Base-by-base conservation (phyloP, 306 rosid species). In the Glycyrrhiza uralensis region DNA sequence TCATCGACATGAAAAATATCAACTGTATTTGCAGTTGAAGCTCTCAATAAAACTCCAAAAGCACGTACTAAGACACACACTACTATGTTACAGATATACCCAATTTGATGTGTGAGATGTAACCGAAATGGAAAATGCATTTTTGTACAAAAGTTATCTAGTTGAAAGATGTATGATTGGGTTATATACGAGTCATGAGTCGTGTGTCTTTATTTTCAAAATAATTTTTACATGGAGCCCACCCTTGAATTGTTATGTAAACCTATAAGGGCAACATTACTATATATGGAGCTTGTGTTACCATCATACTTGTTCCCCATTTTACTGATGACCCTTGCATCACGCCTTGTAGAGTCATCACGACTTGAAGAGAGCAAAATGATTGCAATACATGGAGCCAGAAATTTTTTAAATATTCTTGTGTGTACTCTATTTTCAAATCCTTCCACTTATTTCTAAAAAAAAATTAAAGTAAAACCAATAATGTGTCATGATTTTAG, bases 11-110 rank as follows among this genome's bases (percentile, higher is more conserved):
- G 29, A 26, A 4, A 50, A 83, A 86, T 77, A 60, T 62, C 52
- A 66, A 59, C 75, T 94, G 97, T 82, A 44, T 74, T 35, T 89
- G 77, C 17, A 71, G 85, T 11, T 92, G 77, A 87, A 52, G 58
- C 47, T n/a, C 67, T 52, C 29, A 26, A 26, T 26, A 26, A 1
- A 1, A 26, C 2, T n/a, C n/a, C n/a, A 38, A 22, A 12, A 14
- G 65, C n/a, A n/a, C n/a, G n/a, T n/a, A n/a, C 57, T 30, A 50
- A 82, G 24, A 64, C 5, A 66, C 17, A 35, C n/a, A 42, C 7
- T 18, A n/a, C 14, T 22, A 28, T 1, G n/a, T n/a, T n/a, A n/a
- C n/a, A n/a, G n/a, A 18, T 18, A 61, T 38, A 9, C 45, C 18
- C 2, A 1, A 10, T 35, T 18, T 47, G 11, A 51, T 52, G 50